Evolutionary conservation across 371 early-diverging fungal species (phyloP), one percentile per base, ranked within the genome.

Genomic region (Circinella minor): DNA sequence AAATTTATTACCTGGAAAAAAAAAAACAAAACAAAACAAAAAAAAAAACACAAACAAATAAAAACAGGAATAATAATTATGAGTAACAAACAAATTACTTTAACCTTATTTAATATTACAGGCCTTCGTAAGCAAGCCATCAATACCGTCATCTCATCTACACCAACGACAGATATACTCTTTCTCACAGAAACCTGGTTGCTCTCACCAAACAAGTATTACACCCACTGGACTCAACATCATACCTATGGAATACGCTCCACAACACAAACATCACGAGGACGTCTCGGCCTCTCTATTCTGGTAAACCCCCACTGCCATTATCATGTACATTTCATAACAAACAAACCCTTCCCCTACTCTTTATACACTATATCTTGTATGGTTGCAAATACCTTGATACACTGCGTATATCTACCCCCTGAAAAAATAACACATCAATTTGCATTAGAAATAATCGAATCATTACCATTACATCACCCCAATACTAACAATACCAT

Each of bases 171-270:
- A 4, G 15, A 36, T 11, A 9, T 70, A 13, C 60, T 68, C 65
- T 68, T 74, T 36, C 37, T 74, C 17, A 68, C 66, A 34, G 74
- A 74, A 61, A 74, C 71, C 4, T 74, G 74, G 71, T 65, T 67
- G 3, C 11, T 63, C 14, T 15, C 59, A 39, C 65, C 68, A 51
- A 49, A 62, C 34, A 15, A 17, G 47, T 69, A 18, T 34, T 48
- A 36, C 4, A 73, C 69, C 8, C n/a, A 20, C 34, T 73, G 70
- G 66, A 43, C 27, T 34, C 66, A 73, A 51, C 46, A 62, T 36
- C 63, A 71, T 38, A 46, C 18, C 36, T 71, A 74, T 61, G 74
- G 66, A 36, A 10, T 6, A 6, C 39, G 39, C 36, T 55, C 5
- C 13, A n/a, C 4, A 5, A 49, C 4, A 15, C 49, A 11, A 5